These are phyloP conservation scores for Poa annua DNA, from an alignment of 176 grass and related monocot species.

Conservation along the genomic window DNA sequence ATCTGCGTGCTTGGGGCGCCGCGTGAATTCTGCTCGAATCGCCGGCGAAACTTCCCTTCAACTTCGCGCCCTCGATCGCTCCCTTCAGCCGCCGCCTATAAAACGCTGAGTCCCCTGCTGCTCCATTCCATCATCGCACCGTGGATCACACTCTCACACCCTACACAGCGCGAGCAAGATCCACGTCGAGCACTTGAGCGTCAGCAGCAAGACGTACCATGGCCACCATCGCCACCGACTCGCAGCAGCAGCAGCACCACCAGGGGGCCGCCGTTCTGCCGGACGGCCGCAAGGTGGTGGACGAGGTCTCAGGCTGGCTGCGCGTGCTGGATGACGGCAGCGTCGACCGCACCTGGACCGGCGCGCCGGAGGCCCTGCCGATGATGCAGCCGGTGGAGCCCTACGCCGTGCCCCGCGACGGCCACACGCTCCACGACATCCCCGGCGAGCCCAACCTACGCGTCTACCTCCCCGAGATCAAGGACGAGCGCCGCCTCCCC, in stretches of 20 bases:
- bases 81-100: neutral
- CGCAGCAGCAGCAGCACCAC: neutral
- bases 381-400: constrained; percentile 68
- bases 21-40: neutral
- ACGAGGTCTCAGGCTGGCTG: constrained; percentile 89
- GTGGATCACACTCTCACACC: neutral
- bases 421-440: constrained; percentile 82
- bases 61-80: no score
- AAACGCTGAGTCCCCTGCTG: neutral
- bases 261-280: neutral
- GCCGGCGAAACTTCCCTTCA: neutral
- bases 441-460: constrained; percentile 70
- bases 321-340: constrained; percentile 72
- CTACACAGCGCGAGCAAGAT: neutral
- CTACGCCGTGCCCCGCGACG: constrained; percentile 51
- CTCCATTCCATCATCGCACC: neutral
- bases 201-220: neutral
- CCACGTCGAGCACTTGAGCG: neutral
- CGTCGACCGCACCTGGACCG: constrained; percentile 85
- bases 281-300: constrained; percentile 53
- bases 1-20: neutral
- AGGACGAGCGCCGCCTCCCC: constrained; percentile 30
- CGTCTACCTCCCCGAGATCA: constrained; percentile 63
- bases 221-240: neutral
- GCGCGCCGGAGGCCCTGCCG: constrained; percentile 63